phyloP scores from a whole-genome alignment of 2,329 filamentous ascomycete genomes.

The Hymenoscyphus salicellus region DNA sequence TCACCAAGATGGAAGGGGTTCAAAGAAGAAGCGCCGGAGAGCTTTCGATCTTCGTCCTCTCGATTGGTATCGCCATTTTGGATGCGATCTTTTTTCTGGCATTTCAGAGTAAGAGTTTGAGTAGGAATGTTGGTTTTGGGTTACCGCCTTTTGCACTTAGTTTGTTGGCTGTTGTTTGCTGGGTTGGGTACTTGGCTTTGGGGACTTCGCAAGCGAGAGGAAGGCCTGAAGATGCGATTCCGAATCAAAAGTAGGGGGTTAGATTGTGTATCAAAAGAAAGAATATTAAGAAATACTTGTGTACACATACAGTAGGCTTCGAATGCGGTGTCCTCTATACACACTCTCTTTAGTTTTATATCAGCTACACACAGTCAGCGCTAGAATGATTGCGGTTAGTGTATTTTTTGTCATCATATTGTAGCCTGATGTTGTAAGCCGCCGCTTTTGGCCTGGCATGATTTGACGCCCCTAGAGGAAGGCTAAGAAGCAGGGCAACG shows the following conservation, averaged over 20 bases:
- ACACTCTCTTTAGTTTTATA: constrained; percentile 9
- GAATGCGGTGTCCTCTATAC: constrained; percentile 12
- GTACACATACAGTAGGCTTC: constrained; percentile 9
- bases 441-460: constrained; percentile 7
- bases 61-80: constrained; percentile 19
- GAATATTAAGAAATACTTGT: neutral
- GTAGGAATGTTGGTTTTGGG: constrained; percentile 17
- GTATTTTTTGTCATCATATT: constrained; percentile 4
- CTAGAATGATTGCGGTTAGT: constrained; percentile 11
- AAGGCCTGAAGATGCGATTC: constrained; percentile 4
- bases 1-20: constrained; percentile 49
- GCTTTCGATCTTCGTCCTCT: constrained; percentile 25
- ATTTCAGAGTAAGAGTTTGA: constrained; percentile 14
- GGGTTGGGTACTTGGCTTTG: constrained; percentile 19
- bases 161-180: constrained; percentile 22
- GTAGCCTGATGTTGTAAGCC: constrained; percentile 9
- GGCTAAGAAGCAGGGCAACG: too few relatives aligned
- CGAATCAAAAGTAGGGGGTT: neutral
- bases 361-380: constrained; percentile 7
- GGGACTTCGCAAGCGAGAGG: neutral
- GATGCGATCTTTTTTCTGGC: constrained; percentile 22
- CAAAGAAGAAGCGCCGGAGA: constrained; percentile 23
- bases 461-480: too few relatives aligned
- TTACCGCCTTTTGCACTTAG: constrained; percentile 26
- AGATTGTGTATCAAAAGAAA: neutral